Base-by-base conservation (phyloP, 805 yeast genomes). In the Zygotorulaspora florentina region DNA sequence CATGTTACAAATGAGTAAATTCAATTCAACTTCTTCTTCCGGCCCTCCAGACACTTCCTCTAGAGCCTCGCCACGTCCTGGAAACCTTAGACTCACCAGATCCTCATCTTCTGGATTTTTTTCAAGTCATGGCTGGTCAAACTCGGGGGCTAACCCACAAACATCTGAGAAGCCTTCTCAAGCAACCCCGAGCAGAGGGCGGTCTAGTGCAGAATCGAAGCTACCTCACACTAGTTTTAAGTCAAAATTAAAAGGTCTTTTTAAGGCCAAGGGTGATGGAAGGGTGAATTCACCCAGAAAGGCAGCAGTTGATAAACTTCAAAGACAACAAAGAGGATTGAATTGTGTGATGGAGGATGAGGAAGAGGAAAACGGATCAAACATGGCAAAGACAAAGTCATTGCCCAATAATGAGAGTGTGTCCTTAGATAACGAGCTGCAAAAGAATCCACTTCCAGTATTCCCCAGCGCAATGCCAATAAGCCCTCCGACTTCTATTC, bases 341-440 rank as follows among this genome's bases (percentile, higher is more conserved):
- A 55, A 55, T 39, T 46, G 56, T 9, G 62, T 61, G 8, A 51
- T 49, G 30, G 66, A 62, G 40, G 61, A 52, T 38, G 59, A 54
- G 10, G 57, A 61, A 25, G 59, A 58, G 12, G 66, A 59, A 12
- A 62, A 55, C 13, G 61, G 51, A 3, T 62, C 54, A 4, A 51
- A 47, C 27, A 55, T 45, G 9, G 8, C 29, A 4, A 45, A 44
- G 35, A 45, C 48, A 8, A 35, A 30, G 28, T 40, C 48, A 15
- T 34, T 45, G n/a, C 44, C 48, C 8, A 28, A 31, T 12, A 38
- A 45, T 12, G 48, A 30, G 16, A 4, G 12, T 33, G 36, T 33
- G 9, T 33, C 20, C 5, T 16, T 33, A 16, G 36, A 33, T 33
- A 33, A 9, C 11, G 20, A 33, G 20, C 16, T 33, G 36, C 12